Percentiles rank a stretch among this genome's conserved stretches.
Conservation (phyloP, 2,329 filamentous ascomycete species). For the Aspergillus ochraceus region DNA sequence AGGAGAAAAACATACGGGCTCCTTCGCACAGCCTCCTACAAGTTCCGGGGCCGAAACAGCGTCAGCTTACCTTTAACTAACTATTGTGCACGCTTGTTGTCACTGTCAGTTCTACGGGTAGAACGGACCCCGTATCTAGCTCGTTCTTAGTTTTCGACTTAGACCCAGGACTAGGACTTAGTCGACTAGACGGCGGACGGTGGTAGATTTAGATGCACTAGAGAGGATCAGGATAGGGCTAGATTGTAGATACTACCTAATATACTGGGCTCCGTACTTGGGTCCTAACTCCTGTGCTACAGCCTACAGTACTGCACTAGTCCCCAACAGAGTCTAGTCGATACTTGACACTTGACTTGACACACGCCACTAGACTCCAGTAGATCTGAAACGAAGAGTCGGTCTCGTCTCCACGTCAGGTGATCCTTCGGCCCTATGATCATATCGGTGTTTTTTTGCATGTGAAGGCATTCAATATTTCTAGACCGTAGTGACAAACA, state of each 20-base stretch:
- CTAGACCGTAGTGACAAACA: not conserved
- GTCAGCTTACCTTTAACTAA: not conserved
- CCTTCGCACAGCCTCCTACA: not conserved
- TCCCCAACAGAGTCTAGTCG: not conserved
- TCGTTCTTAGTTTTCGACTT: not conserved
- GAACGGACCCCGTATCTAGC: not conserved
- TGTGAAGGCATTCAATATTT: no score
- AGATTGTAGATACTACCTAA: not conserved
- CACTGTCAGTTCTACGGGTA: not conserved
- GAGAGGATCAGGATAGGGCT: not conserved
- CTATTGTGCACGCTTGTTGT: not conserved
- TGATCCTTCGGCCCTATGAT: not conserved
- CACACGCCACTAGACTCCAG: no score
- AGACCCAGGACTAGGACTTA: not conserved
- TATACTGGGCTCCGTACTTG: not conserved
- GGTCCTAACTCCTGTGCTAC: no score
- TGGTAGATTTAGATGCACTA: not conserved
- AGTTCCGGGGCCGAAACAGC: not conserved
- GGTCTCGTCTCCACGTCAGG: not conserved
- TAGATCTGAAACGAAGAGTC: not conserved
- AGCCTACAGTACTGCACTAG: not conserved
- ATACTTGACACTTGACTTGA: not conserved
- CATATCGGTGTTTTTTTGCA: no score
- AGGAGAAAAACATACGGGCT: not conserved
- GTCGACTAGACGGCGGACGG: not conserved